Base-by-base conservation (phyloP, 2,329 filamentous ascomycete species). In the Penicillium sp. region DNA sequence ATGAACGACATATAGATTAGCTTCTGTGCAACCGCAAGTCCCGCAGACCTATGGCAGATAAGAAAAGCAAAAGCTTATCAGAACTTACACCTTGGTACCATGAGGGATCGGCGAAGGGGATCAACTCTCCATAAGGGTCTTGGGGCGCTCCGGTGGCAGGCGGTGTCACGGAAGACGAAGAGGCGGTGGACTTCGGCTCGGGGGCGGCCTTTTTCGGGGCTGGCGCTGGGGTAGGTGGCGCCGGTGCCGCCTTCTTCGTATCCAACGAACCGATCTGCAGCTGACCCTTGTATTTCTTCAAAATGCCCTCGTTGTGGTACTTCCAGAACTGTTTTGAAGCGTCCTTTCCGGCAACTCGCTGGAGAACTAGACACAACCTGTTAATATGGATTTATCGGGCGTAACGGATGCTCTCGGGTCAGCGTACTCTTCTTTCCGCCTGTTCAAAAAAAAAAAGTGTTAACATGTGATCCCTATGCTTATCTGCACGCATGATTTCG, bases 21-120 rank as follows among this genome's bases (percentile, higher is more conserved):
- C 40, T 48, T 49, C 35, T n/a, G 19, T 13, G 24, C 38, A 17
- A 29, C 28, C 28, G 3, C 13, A 17, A 46, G 12, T 6, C 1
- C 4, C 10, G 8, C 7, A 7, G 6, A 10, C 19, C n/a, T 22
- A 15, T 13, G 21, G 8, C 9, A 48, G 50, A 10, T 19, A 43
- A n/a, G 15, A 32, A 21, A 45, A 76, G 17, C 21, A 33, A 17
- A 26, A 26, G 22, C 26, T 26, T 26, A 9, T 26, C 26, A 26
- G 9, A 45, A 76, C 88, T 70, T 77, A 94, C 88, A 58, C 84
- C 84, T 70, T 95, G 90, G 71, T 96, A 96, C 93, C 93, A 98
- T 41, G 80, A 82, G 12, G 93, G 93, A 63, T 98, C 93, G 26
- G 82, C 86, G 66, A 94, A 97, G 29, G 93, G 93, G 57, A 98